A percentile compares a stretch with the other conserved stretches of the same genome.
These are phyloP conservation scores for Schizochytrium sp. DNA, from an alignment of 108 stramenopile genomes.

Conservation along the genomic window DNA sequence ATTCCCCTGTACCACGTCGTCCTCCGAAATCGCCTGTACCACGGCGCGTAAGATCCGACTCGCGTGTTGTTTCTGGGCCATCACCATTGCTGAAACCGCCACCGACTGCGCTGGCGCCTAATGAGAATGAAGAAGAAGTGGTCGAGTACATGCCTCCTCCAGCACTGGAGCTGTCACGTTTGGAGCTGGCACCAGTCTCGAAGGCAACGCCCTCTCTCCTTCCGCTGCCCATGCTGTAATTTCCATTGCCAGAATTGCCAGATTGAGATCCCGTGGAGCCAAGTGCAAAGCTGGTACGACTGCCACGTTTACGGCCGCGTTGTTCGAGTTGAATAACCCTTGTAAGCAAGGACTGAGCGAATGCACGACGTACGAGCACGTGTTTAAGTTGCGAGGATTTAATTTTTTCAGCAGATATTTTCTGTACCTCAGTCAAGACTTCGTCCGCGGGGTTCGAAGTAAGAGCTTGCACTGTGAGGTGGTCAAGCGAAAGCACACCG, in stretches of 20 bases:
- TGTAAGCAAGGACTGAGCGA: not conserved
- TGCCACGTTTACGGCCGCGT: slow-evolving; percentile 16
- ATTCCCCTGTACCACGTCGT: too few relatives aligned
- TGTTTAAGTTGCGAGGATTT: not conserved
- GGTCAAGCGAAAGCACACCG: not conserved
- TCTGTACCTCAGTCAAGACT: not conserved
- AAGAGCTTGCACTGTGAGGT: not conserved
- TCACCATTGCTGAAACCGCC: too few relatives aligned
- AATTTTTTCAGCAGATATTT: not conserved
- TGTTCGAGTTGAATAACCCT: not conserved
- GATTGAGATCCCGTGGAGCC: slow-evolving; percentile 25
- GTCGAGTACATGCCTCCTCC: too few relatives aligned
- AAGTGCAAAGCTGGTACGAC: slow-evolving; percentile 5
- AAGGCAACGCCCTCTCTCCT: not conserved
- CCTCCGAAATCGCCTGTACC: too few relatives aligned
- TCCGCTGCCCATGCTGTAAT: not conserved
- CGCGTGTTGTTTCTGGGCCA: too few relatives aligned
- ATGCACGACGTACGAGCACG: slow-evolving; percentile 31
- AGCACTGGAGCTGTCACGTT: not conserved
- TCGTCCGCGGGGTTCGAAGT: not conserved
- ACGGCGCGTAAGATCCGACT: too few relatives aligned
- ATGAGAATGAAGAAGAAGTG: too few relatives aligned
- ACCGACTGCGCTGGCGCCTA: too few relatives aligned
- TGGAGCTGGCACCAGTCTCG: slow-evolving; percentile 9
- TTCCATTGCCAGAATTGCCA: not conserved